phyloP scores from a whole-genome alignment of 306 rosid genomes.

The Malus asiatica region DNA sequence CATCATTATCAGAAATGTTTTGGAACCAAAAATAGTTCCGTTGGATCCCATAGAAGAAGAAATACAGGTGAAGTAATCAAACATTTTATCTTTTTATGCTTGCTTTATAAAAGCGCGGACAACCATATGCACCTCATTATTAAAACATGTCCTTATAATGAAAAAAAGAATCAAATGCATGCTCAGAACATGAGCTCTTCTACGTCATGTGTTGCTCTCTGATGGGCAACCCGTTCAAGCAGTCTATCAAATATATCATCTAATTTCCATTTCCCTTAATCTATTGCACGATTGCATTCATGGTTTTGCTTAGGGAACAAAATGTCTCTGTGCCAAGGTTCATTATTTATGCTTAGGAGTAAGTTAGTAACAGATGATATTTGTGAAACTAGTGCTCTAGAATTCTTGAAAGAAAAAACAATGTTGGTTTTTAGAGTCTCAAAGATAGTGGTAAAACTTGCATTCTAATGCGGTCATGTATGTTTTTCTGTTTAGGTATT shows the following conservation, averaged over 20 bases:
- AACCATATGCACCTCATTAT: not conserved
- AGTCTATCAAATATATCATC: not conserved
- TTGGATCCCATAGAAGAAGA: not conserved
- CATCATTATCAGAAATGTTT: not conserved
- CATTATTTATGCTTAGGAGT: not conserved
- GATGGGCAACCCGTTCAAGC: not conserved
- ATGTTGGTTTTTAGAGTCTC: not conserved
- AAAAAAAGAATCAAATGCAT: not conserved
- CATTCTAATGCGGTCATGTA: not conserved
- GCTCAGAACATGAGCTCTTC: not conserved
- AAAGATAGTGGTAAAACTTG: not conserved
- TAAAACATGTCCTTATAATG: not conserved
- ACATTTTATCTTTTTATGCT: not conserved
- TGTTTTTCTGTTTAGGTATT: conserved; percentile 47
- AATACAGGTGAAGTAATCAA: no score
- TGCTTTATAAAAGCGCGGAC: not conserved
- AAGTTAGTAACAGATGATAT: not conserved
- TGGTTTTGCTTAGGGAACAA: not conserved
- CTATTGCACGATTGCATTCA: not conserved
- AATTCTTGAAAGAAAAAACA: not conserved
- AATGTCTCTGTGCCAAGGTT: not conserved
- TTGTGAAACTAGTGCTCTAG: not conserved
- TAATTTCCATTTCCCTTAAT: not conserved
- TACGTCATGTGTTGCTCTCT: not conserved
- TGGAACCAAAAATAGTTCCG: not conserved